Evolutionary conservation across 345 rosid species (phyloP), one percentile per base, ranked within the genome.

Genomic region (Eutrema yunnanense): DNA sequence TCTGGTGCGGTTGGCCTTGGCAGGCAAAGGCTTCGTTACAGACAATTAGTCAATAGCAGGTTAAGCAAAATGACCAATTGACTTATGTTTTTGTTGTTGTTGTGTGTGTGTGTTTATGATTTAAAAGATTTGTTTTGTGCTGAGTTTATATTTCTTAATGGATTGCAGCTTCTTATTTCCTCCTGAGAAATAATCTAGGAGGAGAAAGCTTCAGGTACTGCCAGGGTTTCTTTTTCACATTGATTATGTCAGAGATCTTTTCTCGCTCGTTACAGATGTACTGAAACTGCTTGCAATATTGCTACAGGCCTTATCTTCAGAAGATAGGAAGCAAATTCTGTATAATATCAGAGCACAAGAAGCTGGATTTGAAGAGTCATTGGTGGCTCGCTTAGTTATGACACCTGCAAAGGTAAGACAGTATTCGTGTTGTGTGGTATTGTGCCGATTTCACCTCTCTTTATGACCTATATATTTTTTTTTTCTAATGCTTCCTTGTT

Each of bases 251-350:
- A 36, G 34, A 61, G 32, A 42, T 37, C 9, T 32, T 27, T 65
- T 76, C 69, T 66, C n/a, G 47, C 51, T 73, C 13, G 67, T 19
- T 47, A 32, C 38, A 43, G 22, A 65, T 27, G 19, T 56, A 48
- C 30, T 26, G 52, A 69, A 8, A 54, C 8, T 26, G 29, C 33
- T 69, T 67, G 5, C 47, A 53, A 54, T 64, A 22, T 75, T 78
- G 36, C 71, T 83, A 22, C 78, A 95, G 99, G 94, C 96, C 49
- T 41, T 92, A 67, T 81, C 96, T 72, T 87, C 97, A n/a, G 80
- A 85, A 69, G 96, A 87, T 53, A 84, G 98, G 87, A 86, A 81
- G 62, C 73, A 82, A 16, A 80, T 95, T 78, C 80, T 95, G 80
- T 79, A 85, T 62, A 86, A 71, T 66, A 76, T n/a, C n/a, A n/a